phyloP scores from a whole-genome alignment of 2,329 filamentous ascomycete species.

The Colletotrichum simmondsii region DNA sequence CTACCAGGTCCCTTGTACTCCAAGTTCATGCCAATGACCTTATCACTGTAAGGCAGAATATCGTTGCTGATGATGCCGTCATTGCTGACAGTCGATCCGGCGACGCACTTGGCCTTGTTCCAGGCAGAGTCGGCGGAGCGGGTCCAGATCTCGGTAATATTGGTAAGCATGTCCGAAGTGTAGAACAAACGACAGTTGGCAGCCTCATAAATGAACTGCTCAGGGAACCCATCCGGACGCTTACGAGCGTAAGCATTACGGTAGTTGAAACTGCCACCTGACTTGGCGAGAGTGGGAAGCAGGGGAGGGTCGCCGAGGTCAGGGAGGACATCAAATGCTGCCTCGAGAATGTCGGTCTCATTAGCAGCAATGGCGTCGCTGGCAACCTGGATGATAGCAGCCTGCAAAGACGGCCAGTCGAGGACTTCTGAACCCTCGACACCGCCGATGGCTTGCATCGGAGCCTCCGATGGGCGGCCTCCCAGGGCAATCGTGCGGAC shows the following conservation, averaged over 20 bases:
- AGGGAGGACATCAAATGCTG: background rate
- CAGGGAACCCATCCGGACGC: slow-evolving; percentile 48
- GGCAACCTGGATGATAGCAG: background rate
- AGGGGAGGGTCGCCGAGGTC: slow-evolving; percentile 21
- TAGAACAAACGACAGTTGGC: slow-evolving; percentile 69
- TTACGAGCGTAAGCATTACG: slow-evolving; percentile 46
- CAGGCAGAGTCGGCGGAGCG: slow-evolving; percentile 52
- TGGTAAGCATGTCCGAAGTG: slow-evolving; percentile 58
- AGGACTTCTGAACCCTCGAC: slow-evolving; percentile 62
- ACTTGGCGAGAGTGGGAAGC: slow-evolving; percentile 43
- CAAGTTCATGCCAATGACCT: slow-evolving; percentile 9
- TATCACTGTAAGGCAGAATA: background rate
- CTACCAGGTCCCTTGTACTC: slow-evolving; percentile 29
- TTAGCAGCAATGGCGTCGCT: slow-evolving; percentile 22
- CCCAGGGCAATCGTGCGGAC: slow-evolving; percentile 69
- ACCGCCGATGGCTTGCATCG: slow-evolving; percentile 70
- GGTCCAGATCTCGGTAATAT: slow-evolving; percentile 61
- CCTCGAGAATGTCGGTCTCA: background rate
- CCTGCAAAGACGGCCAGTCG: slow-evolving; percentile 39
- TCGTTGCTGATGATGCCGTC: slow-evolving; percentile 31
- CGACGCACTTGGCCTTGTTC: slow-evolving; percentile 44
- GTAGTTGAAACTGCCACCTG: slow-evolving; percentile 58
- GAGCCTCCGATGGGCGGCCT: slow-evolving; percentile 59
- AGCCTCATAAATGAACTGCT: slow-evolving; percentile 68
- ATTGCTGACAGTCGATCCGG: slow-evolving; percentile 26